Evolutionary conservation across 345 rosid species (phyloP), one percentile per base, ranked within the genome.

Genomic region (Lumnitzera littorea): DNA sequence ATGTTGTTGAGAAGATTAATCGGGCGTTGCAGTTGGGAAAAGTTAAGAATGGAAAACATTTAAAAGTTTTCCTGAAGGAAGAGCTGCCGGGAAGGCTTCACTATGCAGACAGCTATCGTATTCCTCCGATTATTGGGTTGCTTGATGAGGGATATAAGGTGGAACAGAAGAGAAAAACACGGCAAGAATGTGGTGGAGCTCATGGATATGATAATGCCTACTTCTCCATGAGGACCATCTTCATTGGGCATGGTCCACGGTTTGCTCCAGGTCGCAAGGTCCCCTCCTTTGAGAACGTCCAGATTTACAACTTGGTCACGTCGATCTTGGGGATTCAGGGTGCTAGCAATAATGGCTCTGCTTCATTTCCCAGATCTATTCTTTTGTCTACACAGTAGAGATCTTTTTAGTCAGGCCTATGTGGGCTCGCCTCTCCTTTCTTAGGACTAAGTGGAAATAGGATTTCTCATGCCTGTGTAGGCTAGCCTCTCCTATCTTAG

Each of bases 191-290:
- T 51, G 96, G 96, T 43, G 98, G 98, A 64, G 80, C 88, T 12
- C 97, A 92, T 20, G 97, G 98, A 8, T 92, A 92, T 71, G 97
- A 92, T 67, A 89, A 87, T 67, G 85, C 84, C 2, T 13, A 89
- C 68, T 92, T 92, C 78, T 92, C 98, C 13, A 92, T 90, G 97
- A 88, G 98, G 67, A 76, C 87, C 46, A 85, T 92, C 70, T 92
- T 90, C 67, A 81, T 92, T 14, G 97, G 91, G 54, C 96, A 90
- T 5, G 98, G 96, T 65, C 98, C 97, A 57, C 78, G 74, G 79
- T 92, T 92, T 61, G 74, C 79, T 0, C 66, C 80, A 51, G 96
- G 97, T 13, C 68, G 52, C 75, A 89, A 92, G 80, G 96, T 92
- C 56, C 84, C 96, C 11, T 89, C 97, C 63, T 89, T 92, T 66